Evolutionary conservation across 306 rosid species (phyloP), one percentile per base, ranked within the genome.

Genomic region (Dryas alaskensis): DNA sequence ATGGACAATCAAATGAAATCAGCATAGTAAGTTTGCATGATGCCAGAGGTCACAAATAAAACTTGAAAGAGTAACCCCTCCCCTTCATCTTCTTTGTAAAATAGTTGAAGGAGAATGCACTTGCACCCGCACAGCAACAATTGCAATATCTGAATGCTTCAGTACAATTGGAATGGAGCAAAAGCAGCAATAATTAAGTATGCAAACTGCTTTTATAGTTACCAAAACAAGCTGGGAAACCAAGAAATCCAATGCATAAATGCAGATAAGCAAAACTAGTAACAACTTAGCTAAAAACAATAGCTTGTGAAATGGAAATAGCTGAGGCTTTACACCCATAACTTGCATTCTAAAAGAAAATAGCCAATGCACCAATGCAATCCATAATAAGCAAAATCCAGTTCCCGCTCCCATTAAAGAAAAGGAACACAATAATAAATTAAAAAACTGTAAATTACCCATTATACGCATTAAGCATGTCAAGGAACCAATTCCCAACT

Each of bases 121-220:
- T 31, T 2, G 3, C 37, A 31, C 37, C 37, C 37, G 37, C 37
- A 31, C 37, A 22, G 37, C 37, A 17, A 49, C 47, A 62, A 73
- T 22, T 60, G 43, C 58, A 48, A 10, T 37, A 52, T 16, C n/a
- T 10, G 10, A 53, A 70, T 25, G 68, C 62, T 65, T 51, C 57
- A 6, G 4, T 6, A 45, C 25, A 69, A 43, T 12, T 62, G 47
- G 39, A 4, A 64, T 4, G 12, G 73, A 53, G 72, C 75, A 76
- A 79, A 79, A 70, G 65, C 66, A 62, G 77, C 42, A 77, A 65
- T 47, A 68, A 72, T 16, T 31, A 39, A 74, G 69, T 52, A 65
- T 14, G 46, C 10, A 47, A 60, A 25, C n/a, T 45, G 17, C n/a
- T 17, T 31, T 31, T 47, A 50, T n/a, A 48, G 2, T 43, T 51